Conservation (phyloP, 441 rosid genomes). For the Arabidopsis lyrata region DNA sequence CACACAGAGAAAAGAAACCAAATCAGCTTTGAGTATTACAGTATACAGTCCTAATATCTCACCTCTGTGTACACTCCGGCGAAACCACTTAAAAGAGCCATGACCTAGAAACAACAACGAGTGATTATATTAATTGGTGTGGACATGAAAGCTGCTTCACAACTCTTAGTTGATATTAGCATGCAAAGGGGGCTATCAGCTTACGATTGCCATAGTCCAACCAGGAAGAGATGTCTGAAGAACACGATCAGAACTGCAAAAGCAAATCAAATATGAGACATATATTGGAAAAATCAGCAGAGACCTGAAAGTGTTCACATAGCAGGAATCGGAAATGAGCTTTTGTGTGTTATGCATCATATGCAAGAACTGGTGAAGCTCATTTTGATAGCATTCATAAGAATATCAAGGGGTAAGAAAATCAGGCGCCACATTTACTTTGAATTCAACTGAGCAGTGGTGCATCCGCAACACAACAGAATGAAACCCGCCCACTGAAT, state of each 20-base stretch:
- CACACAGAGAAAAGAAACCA: neutral
- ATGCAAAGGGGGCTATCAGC: slow-evolving; percentile 44
- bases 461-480: slow-evolving; percentile 93
- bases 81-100: slow-evolving; percentile 97
- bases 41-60: slow-evolving; percentile 13
- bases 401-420: slow-evolving; percentile 15
- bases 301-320: slow-evolving; percentile 4
- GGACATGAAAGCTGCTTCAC: slow-evolving; percentile 23
- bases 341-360: slow-evolving; percentile 22
- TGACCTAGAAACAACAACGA: slow-evolving; percentile 59
- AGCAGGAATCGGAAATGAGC: slow-evolving; percentile 8
- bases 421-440: slow-evolving; percentile 56
- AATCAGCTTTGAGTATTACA: slow-evolving; percentile 21
- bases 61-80: slow-evolving; percentile 99
- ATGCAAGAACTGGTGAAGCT: neutral
- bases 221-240: slow-evolving; percentile 89
- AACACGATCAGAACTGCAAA: slow-evolving; percentile 88
- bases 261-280: slow-evolving; percentile 28
- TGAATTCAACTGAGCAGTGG: slow-evolving; percentile 92
- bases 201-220: slow-evolving; percentile 98
- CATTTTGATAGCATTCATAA: neutral
- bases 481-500: slow-evolving; percentile 97
- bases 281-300: neutral
- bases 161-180: slow-evolving; percentile 30
- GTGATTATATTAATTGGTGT: slow-evolving; percentile 10